Conservation (phyloP, 192 early-diverging fungal genomes). For the Allomyces arbusculus region DNA sequence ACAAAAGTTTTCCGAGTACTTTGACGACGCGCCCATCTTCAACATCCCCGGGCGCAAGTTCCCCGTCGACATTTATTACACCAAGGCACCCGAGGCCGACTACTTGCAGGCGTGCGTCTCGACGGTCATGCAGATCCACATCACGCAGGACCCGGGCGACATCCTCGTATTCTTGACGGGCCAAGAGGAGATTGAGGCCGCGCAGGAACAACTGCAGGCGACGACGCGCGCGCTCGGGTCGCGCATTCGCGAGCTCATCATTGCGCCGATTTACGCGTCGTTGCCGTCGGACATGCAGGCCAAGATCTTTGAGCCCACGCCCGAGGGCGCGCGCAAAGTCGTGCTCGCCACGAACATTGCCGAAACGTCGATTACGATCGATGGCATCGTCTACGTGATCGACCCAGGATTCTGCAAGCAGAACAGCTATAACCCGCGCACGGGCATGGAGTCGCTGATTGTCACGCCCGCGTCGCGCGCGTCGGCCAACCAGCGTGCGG, state of each 20-base stretch:
- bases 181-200: conserved; percentile 94
- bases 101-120: conserved; percentile 83
- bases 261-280: conserved; percentile 92
- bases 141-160: conserved; percentile 71
- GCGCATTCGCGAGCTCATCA: conserved; percentile 69
- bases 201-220: conserved; percentile 55
- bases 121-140: conserved; percentile 84
- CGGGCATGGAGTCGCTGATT: conserved; percentile 90
- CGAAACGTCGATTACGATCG: conserved; percentile 93
- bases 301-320: conserved; percentile 92
- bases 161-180: conserved; percentile 91
- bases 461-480: conserved; percentile 90
- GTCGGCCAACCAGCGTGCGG: conserved; percentile 79
- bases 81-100: conserved; percentile 90
- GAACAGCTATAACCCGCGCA: conserved; percentile 79
- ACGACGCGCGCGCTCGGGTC: conserved; percentile 63
- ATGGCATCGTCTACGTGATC: conserved; percentile 91
- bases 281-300: conserved; percentile 89
- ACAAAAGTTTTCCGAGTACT: conserved; percentile 86
- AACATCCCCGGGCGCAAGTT: conserved; percentile 84
- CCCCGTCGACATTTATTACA: conserved; percentile 87
- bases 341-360: conserved; percentile 98
- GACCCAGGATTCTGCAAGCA: conserved; percentile 97
- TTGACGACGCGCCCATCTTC: conserved; percentile 82
- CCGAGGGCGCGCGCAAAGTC: conserved; percentile 78